Evolutionary conservation across 768 basidiomycete genomes (phyloP).

Genomic region (Suillus subalutaceus): DNA sequence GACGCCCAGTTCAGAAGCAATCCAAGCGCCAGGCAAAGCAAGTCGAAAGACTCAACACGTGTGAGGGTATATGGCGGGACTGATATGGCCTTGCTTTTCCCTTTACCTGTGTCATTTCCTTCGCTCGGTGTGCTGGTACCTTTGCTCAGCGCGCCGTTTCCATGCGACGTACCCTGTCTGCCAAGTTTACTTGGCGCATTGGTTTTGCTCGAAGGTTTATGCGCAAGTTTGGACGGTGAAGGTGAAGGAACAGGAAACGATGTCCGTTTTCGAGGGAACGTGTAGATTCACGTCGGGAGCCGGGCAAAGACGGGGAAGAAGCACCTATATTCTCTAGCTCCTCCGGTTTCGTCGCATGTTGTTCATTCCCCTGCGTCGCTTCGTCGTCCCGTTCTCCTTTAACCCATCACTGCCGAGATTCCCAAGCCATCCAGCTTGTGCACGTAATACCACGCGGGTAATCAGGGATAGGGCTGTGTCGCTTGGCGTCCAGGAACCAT

Average conservation of each 20-base stretch:
- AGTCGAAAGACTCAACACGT: conserved; percentile 57
- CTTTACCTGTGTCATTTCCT: conserved; percentile 19
- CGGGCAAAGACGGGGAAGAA: background rate
- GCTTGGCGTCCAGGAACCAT: background rate
- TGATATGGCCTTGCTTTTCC: conserved; percentile 21
- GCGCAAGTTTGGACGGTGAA: background rate
- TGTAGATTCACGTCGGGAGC: background rate
- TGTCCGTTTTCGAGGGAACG: background rate
- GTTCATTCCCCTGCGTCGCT: too few relatives aligned
- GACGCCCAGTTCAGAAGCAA: conserved; percentile 79
- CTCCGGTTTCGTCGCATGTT: background rate
- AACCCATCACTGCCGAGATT: background rate
- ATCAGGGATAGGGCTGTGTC: background rate
- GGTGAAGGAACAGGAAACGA: background rate
- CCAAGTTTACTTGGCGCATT: background rate
- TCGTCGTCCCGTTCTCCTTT: background rate
- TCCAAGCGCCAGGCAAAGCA: conserved; percentile 73
- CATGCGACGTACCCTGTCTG: background rate
- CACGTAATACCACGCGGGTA: background rate
- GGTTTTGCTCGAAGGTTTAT: background rate
- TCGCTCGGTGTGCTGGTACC: background rate
- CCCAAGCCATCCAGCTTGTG: conserved; percentile 5
- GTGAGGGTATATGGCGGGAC: background rate
- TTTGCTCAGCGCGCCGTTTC: conserved; percentile 17
- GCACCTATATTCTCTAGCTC: background rate